Conservation (phyloP, 768 basidiomycete species). For the Serendipita vermifera region DNA sequence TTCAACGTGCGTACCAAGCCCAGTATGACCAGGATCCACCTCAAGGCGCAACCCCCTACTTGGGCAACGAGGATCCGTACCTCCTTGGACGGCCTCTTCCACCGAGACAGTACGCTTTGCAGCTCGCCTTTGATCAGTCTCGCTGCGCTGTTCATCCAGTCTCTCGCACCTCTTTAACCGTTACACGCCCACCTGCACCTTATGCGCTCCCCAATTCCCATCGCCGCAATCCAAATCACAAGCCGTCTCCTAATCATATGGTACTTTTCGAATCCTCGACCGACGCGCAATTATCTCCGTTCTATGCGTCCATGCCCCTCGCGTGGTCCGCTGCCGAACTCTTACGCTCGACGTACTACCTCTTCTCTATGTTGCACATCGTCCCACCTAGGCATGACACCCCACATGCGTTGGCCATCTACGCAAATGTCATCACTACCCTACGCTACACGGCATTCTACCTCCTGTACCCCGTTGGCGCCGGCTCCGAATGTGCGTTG, state of each 20-base stretch:
- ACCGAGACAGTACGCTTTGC: conserved; percentile 45
- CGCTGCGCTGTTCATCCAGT: conserved; percentile 64
- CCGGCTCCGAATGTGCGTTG: conserved; percentile 78
- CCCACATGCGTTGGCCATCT: background rate
- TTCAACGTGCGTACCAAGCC: too few relatives aligned
- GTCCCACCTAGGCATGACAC: conserved; percentile 24
- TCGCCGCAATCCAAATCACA: conserved; percentile 67
- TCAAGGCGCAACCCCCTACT: too few relatives aligned
- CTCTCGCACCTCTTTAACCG: conserved; percentile 70
- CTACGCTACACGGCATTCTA: conserved; percentile 93
- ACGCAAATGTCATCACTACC: conserved; percentile 34
- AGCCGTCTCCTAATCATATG: conserved; percentile 76
- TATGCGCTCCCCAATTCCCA: conserved; percentile 63
- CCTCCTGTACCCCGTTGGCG: conserved; percentile 86
- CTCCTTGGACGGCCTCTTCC: conserved; percentile 21
- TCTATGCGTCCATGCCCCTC: conserved; percentile 83
- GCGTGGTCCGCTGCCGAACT: conserved; percentile 90
- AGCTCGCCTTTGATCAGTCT: conserved; percentile 37
- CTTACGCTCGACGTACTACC: conserved; percentile 84
- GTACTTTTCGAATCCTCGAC: conserved; percentile 44
- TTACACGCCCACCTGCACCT: conserved; percentile 64
- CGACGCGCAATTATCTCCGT: conserved; percentile 56
- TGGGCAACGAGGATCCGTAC: too few relatives aligned
- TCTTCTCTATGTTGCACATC: conserved; percentile 44
- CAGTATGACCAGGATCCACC: too few relatives aligned